Evolutionary conservation across 2,329 filamentous ascomycete genomes (phyloP), one percentile per base, ranked within the genome.

Genomic region (Alternaria gaisen): DNA sequence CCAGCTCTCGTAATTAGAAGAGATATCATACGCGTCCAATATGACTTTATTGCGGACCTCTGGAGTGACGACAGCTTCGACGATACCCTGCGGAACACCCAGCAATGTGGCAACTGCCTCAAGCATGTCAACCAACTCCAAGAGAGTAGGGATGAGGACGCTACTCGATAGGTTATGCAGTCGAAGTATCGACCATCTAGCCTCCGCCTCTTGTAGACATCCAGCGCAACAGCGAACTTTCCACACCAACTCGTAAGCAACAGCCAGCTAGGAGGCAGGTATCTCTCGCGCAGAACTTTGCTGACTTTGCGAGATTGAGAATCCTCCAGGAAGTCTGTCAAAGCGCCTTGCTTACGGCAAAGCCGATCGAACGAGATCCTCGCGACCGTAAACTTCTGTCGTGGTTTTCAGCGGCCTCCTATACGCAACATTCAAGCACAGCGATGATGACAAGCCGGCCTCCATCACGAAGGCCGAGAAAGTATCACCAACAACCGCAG

Each of bases 51-150:
- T 38, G 34, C 14, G 43, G 34, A 44, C 26, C 26, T 53, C 28
- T 18, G 54, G 28, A 5, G 47, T n/a, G 18, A 24, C 28, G 22
- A 30, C 42, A 41, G 34, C 34, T 42, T 48, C 36, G 36, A 12
- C 42, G 43, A 22, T 48, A 58, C 24, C 30, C 5, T 12, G 48
- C 16, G 41, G 46, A 42, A 48, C 58, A 53, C 14, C 26, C 41
- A 48, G 14, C 16, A 34, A 48, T 36, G 20, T 18, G 28, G 28
- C 48, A 24, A 53, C 28, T 18, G 20, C 48, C 16, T 24, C 30
- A 42, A 30, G 41, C 20, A 32, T 5, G n/a, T n/a, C 43, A 24
- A 8, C 6, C 40, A 22, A 26, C 5, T 16, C 11, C 4, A 14
- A 30, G 18, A 40, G 47, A 24, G 26, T 12, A 36, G 36, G 11